Evolutionary conservation across 2,329 filamentous ascomycete genomes (phyloP).

Genomic region (Fusarium algeriense): DNA sequence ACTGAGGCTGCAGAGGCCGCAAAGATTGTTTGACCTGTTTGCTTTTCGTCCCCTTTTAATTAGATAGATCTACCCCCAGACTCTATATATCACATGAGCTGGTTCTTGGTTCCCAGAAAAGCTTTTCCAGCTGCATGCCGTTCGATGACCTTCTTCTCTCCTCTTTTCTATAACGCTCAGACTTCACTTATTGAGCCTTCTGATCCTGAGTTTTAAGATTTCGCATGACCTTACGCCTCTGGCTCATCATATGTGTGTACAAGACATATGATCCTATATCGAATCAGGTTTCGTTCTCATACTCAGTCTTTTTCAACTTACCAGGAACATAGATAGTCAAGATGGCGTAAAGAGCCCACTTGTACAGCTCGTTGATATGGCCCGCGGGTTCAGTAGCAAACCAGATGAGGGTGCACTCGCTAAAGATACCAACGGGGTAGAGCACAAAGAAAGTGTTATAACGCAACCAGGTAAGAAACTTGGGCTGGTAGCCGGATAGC

Average conservation of each 20-base stretch:
- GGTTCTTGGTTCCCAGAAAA: background rate
- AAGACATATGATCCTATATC: constrained; percentile 78
- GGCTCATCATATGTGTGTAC: constrained; percentile 94
- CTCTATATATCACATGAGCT: constrained; percentile 9
- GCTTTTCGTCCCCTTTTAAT: background rate
- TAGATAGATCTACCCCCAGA: constrained; percentile 8
- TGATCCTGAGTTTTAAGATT: constrained; percentile 64
- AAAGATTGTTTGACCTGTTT: background rate
- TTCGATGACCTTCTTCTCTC: background rate
- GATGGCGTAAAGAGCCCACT: constrained; percentile 72
- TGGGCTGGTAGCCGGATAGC: constrained; percentile 72
- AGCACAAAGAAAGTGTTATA: constrained; percentile 95
- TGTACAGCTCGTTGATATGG: constrained; percentile 61
- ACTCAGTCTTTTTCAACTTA: constrained; percentile 56
- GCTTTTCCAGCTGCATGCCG: background rate
- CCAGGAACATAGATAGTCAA: constrained; percentile 84
- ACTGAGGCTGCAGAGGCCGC: background rate
- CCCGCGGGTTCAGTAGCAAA: constrained; percentile 72
- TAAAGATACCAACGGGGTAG: constrained; percentile 91
- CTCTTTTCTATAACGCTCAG: background rate
- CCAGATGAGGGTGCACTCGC: constrained; percentile 86
- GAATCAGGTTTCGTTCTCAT: constrained; percentile 5
- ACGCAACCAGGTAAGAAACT: constrained; percentile 80
- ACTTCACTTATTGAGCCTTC: constrained; percentile 52
- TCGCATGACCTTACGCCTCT: constrained; percentile 83